Percentiles rank a stretch among this genome's conserved stretches.
Evolutionary conservation across 2,329 filamentous ascomycete species (phyloP).

Genomic region (Aaosphaeria pasadenensis): DNA sequence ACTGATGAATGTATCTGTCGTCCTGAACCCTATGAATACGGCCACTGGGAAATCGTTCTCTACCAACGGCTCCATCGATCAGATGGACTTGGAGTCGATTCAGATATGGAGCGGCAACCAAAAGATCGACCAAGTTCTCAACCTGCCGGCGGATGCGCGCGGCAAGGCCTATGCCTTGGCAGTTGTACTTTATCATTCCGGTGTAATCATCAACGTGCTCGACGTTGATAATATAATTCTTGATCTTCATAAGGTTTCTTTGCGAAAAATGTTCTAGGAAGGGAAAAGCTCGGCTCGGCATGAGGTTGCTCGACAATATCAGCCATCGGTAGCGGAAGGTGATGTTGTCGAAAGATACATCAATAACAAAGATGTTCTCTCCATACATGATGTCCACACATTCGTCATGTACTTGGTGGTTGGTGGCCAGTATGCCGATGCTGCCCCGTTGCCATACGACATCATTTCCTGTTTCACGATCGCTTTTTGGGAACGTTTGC

Average conservation of each 20-base stretch:
- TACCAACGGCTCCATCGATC: conserved; percentile 25
- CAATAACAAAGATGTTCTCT: conserved; percentile 44
- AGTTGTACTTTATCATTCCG: conserved; percentile 53
- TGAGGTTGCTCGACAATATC: conserved; percentile 38
- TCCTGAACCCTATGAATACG: conserved; percentile 33
- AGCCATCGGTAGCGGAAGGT: conserved; percentile 45
- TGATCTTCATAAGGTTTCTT: conserved; percentile 41
- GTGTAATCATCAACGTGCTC: conserved; percentile 50
- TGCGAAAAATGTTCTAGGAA: conserved; percentile 44
- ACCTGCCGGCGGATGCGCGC: conserved; percentile 43
- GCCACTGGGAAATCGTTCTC: conserved; percentile 25
- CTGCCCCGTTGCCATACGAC: conserved; percentile 44
- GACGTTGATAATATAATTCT: conserved; percentile 42
- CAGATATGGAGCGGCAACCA: conserved; percentile 24
- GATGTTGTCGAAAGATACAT: conserved; percentile 43
- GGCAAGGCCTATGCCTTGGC: conserved; percentile 43
- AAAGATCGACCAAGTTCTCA: conserved; percentile 37
- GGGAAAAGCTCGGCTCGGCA: conserved; percentile 36
- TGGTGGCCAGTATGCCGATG: conserved; percentile 39
- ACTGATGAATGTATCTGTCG: conserved; percentile 29
- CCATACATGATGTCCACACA: conserved; percentile 47
- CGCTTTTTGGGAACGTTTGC: conserved; percentile 16
- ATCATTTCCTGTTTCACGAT: conserved; percentile 28
- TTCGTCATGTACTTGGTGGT: conserved; percentile 44
- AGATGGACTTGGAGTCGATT: conserved; percentile 29